Percentiles rank a stretch among this genome's conserved stretches.
Conservation (phyloP, 345 rosid species). For the Aquilaria yunnanensis region DNA sequence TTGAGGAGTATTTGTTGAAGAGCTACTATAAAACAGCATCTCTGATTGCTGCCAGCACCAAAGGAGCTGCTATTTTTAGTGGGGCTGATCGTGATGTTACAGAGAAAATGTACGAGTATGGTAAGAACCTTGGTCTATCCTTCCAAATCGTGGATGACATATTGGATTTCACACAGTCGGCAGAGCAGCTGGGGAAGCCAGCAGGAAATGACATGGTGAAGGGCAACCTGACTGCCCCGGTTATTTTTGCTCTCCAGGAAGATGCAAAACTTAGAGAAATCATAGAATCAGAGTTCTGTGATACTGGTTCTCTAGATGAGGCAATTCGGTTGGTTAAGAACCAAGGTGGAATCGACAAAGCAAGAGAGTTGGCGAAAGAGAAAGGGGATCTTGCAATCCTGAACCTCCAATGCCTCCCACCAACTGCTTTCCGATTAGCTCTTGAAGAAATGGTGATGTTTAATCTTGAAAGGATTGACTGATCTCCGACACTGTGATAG, state of each 20-base stretch:
- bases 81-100: constrained; percentile 43
- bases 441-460: constrained; percentile 81
- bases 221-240: constrained; percentile 94
- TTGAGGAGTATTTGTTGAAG: constrained; percentile 83
- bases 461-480: constrained; percentile 88
- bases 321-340: constrained; percentile 59
- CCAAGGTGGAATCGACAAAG: constrained; percentile 69
- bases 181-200: constrained; percentile 94
- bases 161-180: constrained; percentile 85
- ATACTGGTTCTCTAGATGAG: constrained; percentile 73
- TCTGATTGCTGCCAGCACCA: constrained; percentile 86
- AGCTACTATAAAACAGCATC: constrained; percentile 96
- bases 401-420: constrained; percentile 67
- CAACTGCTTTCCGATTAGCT: constrained; percentile 43
- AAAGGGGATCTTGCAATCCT: constrained; percentile 75
- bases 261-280: constrained; percentile 76
- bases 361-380: constrained; percentile 68
- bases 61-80: constrained; percentile 89
- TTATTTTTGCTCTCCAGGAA: constrained; percentile 71
- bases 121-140: constrained; percentile 88
- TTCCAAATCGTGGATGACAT: constrained; percentile 93
- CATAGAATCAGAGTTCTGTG: constrained; percentile 87
- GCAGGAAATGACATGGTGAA: constrained; percentile 76
- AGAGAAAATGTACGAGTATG: constrained; percentile 69
- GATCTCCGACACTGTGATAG: too few species aligned